Evolutionary conservation across 2,329 filamentous ascomycete species (phyloP).

Genomic region (Cytospora leucostoma): DNA sequence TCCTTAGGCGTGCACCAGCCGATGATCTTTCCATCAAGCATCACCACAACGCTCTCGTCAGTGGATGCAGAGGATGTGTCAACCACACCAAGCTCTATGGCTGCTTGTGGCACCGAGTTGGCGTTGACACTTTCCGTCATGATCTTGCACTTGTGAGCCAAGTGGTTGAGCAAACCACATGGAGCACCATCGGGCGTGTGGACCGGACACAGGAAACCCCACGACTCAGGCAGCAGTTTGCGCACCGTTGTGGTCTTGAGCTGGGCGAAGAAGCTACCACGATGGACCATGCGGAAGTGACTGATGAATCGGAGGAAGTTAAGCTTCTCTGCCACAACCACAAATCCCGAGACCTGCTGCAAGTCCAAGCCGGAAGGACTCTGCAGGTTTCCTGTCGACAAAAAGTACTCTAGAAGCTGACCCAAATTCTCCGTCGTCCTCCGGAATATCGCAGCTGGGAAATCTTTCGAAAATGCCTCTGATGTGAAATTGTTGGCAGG

Average conservation of each 20-base stretch:
- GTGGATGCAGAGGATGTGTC: constrained; percentile 75
- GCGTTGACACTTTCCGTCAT: constrained; percentile 75
- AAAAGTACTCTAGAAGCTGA: constrained; percentile 86
- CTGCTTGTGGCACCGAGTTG: constrained; percentile 71
- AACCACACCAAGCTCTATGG: constrained; percentile 78
- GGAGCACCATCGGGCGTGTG: constrained; percentile 96
- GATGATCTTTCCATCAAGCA: constrained; percentile 85
- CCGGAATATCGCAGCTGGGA: constrained; percentile 74
- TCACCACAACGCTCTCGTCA: constrained; percentile 82
- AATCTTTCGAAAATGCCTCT: constrained; percentile 76
- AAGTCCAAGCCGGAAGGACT: constrained; percentile 90
- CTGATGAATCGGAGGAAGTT: constrained; percentile 98
- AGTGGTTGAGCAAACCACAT: constrained; percentile 91
- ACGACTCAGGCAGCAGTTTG: constrained; percentile 93
- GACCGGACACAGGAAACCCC: constrained; percentile 96
- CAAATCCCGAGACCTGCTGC: constrained; percentile 93
- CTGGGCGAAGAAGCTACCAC: constrained; percentile 98
- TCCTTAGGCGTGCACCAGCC: constrained; percentile 89
- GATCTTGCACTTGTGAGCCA: constrained; percentile 92
- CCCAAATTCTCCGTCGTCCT: constrained; percentile 88
- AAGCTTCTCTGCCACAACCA: constrained; percentile 96
- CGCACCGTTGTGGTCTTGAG: constrained; percentile 95
- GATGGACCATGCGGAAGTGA: constrained; percentile 98
- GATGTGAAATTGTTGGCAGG: constrained; percentile 74
- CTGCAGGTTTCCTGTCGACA: constrained; percentile 91